Conservation (phyloP, 345 rosid species). For the Draba incana region DNA sequence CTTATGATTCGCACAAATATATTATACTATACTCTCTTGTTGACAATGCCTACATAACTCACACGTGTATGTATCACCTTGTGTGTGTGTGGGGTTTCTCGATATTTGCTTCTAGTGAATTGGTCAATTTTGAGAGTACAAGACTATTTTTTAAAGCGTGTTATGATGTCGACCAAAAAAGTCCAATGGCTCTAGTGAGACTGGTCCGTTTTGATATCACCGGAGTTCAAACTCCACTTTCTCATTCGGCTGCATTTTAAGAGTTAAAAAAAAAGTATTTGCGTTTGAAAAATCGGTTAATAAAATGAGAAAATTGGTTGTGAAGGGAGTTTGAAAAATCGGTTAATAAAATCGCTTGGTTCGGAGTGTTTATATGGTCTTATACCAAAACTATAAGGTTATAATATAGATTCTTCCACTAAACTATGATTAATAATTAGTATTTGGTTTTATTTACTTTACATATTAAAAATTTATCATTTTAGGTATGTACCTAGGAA, state of each 20-base stretch:
- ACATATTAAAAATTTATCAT: neutral
- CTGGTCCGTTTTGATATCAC: constrained; percentile 10
- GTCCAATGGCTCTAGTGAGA: constrained; percentile 15
- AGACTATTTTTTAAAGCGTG: constrained; percentile 28
- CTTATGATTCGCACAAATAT: constrained; percentile 11
- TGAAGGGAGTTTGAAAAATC: neutral
- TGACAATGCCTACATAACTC: constrained; percentile 22
- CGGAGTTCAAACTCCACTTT: constrained; percentile 23
- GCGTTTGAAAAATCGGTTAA: neutral
- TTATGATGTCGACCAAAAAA: constrained; percentile 21
- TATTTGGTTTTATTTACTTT: neutral
- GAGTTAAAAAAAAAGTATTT: no score
- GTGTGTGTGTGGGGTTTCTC: neutral
- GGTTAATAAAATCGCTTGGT: neutral
- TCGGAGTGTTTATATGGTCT: neutral
- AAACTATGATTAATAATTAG: neutral
- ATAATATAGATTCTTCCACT: neutral
- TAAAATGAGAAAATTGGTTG: neutral
- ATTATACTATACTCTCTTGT: neutral
- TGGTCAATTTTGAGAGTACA: constrained; percentile 21
- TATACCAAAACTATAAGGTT: neutral
- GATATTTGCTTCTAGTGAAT: neutral
- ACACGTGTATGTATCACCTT: neutral
- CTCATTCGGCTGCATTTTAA: neutral
- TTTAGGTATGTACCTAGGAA: neutral